Percentiles rank a stretch among this genome's conserved stretches.
These are phyloP conservation scores for Solanum hybrid DNA, from an alignment of 305 asterid genomes.

Conservation along the genomic window DNA sequence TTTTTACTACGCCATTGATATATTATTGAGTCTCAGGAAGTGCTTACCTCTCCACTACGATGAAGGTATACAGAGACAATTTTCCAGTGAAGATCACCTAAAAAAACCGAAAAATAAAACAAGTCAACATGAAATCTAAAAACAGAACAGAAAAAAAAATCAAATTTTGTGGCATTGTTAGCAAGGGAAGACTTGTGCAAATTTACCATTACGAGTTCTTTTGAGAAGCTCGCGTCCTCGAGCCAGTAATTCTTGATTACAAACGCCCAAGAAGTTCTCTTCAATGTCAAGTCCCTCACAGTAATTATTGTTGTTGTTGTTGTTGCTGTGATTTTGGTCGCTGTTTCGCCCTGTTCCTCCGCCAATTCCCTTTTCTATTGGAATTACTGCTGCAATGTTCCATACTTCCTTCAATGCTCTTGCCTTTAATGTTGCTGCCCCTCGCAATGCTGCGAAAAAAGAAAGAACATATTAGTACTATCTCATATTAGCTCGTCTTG, in stretches of 20 bases:
- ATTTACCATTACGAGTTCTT: slow-evolving; percentile 77
- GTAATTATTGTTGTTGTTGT: slow-evolving; percentile 21
- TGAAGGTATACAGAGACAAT: slow-evolving; percentile 86
- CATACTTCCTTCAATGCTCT: slow-evolving; percentile 89
- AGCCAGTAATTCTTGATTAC: slow-evolving; percentile 92
- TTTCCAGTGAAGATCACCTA: slow-evolving; percentile 99
- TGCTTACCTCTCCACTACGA: slow-evolving; percentile 70
- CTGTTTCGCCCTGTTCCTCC: slow-evolving; percentile 27
- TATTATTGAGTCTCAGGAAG: neutral
- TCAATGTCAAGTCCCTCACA: slow-evolving; percentile 61
- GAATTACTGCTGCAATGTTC: slow-evolving; percentile 83
- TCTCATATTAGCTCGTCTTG: neutral
- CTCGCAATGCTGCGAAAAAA: slow-evolving; percentile 54
- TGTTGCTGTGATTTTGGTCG: slow-evolving; percentile 3
- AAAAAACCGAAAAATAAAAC: neutral
- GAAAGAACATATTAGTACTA: neutral
- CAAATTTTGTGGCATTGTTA: neutral
- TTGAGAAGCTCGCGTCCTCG: slow-evolving; percentile 90
- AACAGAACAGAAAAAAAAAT: neutral
- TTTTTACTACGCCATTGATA: too few relatives aligned
- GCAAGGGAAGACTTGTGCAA: neutral
- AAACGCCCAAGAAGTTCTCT: slow-evolving; percentile 78
- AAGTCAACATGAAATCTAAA: neutral
- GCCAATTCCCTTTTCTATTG: slow-evolving; percentile 51
- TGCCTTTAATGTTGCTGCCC: slow-evolving; percentile 94